phyloP scores from a whole-genome alignment of 805 yeast species.

The Ogataea allantospora region DNA sequence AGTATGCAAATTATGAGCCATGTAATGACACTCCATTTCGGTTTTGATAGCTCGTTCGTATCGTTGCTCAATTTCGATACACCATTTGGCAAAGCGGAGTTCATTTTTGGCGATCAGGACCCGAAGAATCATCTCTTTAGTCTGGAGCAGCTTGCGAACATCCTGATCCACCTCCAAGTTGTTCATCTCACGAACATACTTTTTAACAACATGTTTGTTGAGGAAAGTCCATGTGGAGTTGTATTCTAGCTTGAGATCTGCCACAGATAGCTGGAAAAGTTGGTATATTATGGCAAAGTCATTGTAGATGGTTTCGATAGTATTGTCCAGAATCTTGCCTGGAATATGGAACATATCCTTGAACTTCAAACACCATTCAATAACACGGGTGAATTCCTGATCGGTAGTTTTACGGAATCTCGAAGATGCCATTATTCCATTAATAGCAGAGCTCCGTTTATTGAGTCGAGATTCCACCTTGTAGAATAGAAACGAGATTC shows the following conservation, averaged over 20 bases:
- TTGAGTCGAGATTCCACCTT: slow-evolving; percentile 21
- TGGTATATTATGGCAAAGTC: slow-evolving; percentile 19
- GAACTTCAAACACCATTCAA: slow-evolving; percentile 34
- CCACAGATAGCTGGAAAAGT: slow-evolving; percentile 15
- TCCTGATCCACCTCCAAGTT: slow-evolving; percentile 36
- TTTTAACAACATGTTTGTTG: slow-evolving; percentile 20
- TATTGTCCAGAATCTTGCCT: slow-evolving; percentile 25
- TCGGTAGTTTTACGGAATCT: slow-evolving; percentile 21
- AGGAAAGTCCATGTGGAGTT: slow-evolving; percentile 24
- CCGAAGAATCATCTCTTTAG: slow-evolving; percentile 64
- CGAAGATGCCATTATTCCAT: slow-evolving; percentile 8
- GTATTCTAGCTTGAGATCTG: slow-evolving; percentile 22
- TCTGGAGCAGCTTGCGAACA: slow-evolving; percentile 40
- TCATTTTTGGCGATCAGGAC: slow-evolving; percentile 51
- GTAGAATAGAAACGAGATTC: slow-evolving; percentile 46
- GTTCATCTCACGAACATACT: slow-evolving; percentile 15
- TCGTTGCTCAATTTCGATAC: slow-evolving; percentile 30
- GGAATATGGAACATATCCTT: slow-evolving; percentile 29
- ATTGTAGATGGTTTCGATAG: slow-evolving; percentile 22
- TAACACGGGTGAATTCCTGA: slow-evolving; percentile 28
- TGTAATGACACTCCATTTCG: slow-evolving; percentile 24
- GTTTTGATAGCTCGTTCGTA: slow-evolving; percentile 28
- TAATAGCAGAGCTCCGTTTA: slow-evolving; percentile 17
- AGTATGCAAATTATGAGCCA: slow-evolving; percentile 3
- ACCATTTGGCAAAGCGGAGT: slow-evolving; percentile 23